phyloP scores from a whole-genome alignment of 2,329 filamentous ascomycete genomes.

The Zarea fungicola region DNA sequence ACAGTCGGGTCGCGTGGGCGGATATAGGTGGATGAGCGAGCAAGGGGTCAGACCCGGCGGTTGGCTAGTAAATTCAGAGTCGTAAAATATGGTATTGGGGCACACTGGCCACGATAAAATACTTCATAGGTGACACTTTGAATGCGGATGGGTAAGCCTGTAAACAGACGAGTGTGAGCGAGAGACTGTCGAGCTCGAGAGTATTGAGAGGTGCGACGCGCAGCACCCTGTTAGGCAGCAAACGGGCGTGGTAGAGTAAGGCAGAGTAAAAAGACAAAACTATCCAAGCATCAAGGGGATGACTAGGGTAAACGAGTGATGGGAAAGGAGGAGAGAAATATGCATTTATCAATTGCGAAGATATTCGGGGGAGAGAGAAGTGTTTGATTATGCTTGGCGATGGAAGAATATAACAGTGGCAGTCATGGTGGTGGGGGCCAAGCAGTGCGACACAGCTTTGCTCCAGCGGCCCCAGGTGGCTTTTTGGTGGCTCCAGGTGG shows the following conservation, averaged over 20 bases:
- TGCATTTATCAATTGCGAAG: background rate
- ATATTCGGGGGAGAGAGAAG: background rate
- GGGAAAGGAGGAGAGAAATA: background rate
- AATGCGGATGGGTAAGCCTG: background rate
- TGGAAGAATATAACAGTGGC: slow-evolving; percentile 7
- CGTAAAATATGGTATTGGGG: slow-evolving; percentile 1
- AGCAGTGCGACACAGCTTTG: background rate
- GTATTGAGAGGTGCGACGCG: background rate
- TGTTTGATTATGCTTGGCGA: slow-evolving; percentile 10
- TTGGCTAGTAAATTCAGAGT: background rate
- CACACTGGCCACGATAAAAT: slow-evolving; percentile 1
- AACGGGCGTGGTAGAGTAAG: background rate
- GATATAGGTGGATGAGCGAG: slow-evolving; percentile 3
- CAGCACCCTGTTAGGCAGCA: no score
- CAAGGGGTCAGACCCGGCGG: no score
- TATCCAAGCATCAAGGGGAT: background rate
- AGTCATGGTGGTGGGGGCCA: slow-evolving; percentile 12
- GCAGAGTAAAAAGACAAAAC: background rate
- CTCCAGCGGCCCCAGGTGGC: background rate
- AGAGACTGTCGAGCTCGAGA: background rate
- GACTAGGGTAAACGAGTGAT: slow-evolving; percentile 2
- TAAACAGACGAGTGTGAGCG: background rate
- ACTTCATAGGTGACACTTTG: slow-evolving; percentile 10
- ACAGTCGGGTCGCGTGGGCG: slow-evolving; percentile 6
- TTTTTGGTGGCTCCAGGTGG: background rate